Conservation (phyloP, 2,329 filamentous ascomycete species). For the Emergomyces pasteurianus region DNA sequence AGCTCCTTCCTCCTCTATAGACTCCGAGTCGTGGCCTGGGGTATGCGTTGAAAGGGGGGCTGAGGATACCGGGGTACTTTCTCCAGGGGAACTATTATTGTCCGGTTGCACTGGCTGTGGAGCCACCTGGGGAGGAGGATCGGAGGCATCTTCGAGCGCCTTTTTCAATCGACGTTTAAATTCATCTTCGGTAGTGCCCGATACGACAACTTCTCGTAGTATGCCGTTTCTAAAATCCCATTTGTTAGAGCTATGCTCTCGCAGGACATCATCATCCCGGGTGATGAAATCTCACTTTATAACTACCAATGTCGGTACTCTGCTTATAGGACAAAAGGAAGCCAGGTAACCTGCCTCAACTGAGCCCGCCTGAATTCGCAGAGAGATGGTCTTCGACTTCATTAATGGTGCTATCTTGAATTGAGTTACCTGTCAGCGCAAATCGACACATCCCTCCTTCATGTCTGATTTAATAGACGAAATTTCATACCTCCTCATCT, state of each 20-base stretch:
- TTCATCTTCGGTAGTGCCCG: constrained; percentile 52
- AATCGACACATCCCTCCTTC: background rate
- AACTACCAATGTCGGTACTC: constrained; percentile 65
- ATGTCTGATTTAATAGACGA: background rate
- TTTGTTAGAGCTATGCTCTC: constrained; percentile 1
- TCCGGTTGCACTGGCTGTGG: background rate
- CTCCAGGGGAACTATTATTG: background rate
- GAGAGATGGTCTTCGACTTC: constrained; percentile 50
- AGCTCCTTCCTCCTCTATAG: constrained; percentile 6
- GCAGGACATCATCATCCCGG: too few relatives aligned
- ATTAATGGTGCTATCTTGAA: constrained; percentile 46
- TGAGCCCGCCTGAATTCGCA: constrained; percentile 60
- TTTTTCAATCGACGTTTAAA: constrained; percentile 47
- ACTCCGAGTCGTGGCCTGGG: constrained; percentile 10
- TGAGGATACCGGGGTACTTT: constrained; percentile 4
- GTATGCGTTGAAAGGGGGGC: constrained; percentile 4
- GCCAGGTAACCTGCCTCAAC: constrained; percentile 71
- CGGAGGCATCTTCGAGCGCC: constrained; percentile 23
- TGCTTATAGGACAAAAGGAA: constrained; percentile 69
- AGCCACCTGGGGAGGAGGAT: background rate
- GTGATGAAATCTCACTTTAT: constrained; percentile 2
- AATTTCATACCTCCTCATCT: constrained; percentile 41
- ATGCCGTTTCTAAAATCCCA: constrained; percentile 52
- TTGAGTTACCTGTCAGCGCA: background rate
- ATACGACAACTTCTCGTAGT: constrained; percentile 62